Percentiles rank a stretch among this genome's conserved stretches.
These are phyloP conservation scores for Ceratocystis harringtonii DNA, from an alignment of 2,329 filamentous ascomycete genomes.

Conservation along the genomic window DNA sequence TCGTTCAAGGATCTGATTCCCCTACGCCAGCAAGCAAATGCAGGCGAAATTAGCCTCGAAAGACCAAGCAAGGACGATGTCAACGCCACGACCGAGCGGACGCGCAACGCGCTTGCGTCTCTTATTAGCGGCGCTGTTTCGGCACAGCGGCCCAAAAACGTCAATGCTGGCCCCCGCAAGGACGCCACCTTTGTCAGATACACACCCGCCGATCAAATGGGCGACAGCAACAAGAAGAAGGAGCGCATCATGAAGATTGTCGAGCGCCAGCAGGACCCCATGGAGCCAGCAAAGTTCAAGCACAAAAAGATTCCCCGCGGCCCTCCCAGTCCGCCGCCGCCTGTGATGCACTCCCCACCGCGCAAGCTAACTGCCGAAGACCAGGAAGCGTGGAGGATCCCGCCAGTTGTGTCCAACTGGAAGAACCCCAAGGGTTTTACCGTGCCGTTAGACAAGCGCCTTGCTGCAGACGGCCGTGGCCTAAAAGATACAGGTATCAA, in stretches of 20 bases:
- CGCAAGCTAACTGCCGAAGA: slow-evolving; percentile 92
- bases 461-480: slow-evolving; percentile 83
- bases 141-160: slow-evolving; percentile 90
- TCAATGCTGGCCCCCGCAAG: slow-evolving; percentile 63
- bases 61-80: slow-evolving; percentile 76
- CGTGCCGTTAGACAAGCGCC: slow-evolving; percentile 82
- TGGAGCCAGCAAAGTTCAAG: slow-evolving; percentile 97
- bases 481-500: slow-evolving; percentile 92
- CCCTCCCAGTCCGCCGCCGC: slow-evolving; percentile 80
- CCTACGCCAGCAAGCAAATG: slow-evolving; percentile 78
- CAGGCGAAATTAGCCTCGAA: slow-evolving; percentile 77
- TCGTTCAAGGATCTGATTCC: slow-evolving; percentile 97
- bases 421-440: slow-evolving; percentile 99
- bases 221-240: slow-evolving; percentile 68
- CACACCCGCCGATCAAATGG: slow-evolving; percentile 94
- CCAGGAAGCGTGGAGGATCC: slow-evolving; percentile 87
- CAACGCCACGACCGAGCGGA: slow-evolving; percentile 68
- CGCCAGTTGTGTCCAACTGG: slow-evolving; percentile 88
- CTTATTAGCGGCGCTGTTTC: slow-evolving; percentile 75
- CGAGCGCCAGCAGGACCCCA: slow-evolving; percentile 79
- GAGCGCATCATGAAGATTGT: slow-evolving; percentile 98
- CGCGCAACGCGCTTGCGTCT: slow-evolving; percentile 67
- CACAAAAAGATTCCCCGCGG: slow-evolving; percentile 95
- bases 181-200: slow-evolving; percentile 92
- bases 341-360: slow-evolving; percentile 87